phyloP scores from a whole-genome alignment of 371 early-diverging fungal species.

The Mucor lusitanicus region DNA sequence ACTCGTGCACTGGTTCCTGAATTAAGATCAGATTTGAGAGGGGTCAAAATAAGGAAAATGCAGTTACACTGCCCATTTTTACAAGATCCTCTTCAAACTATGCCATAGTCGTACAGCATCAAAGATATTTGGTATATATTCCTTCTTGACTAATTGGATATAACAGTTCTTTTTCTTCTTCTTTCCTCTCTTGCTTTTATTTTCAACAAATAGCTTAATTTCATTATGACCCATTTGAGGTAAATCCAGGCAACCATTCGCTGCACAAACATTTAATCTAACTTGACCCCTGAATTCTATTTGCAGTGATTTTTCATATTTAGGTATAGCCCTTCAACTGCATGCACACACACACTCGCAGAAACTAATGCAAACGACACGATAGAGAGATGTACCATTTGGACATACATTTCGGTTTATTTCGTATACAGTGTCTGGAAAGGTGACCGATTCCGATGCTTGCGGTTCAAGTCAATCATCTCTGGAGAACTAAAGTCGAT shows the following conservation, averaged over 20 bases:
- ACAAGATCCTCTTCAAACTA: constrained; percentile 5
- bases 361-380: not conserved
- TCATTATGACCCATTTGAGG: constrained; percentile 42
- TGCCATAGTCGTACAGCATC: constrained; percentile 14
- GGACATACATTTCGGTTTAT: constrained; percentile 24
- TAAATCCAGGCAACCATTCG: constrained; percentile 8
- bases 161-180: not conserved
- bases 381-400: constrained; percentile 31
- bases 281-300: not conserved
- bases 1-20: constrained; percentile 7
- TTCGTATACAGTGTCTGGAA: constrained; percentile 24
- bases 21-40: not conserved
- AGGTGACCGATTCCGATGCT: constrained; percentile 32
- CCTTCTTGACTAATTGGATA: not conserved
- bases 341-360: not conserved
- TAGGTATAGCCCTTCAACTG: constrained; percentile 21
- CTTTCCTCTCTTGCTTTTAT: not conserved
- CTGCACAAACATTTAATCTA: not conserved
- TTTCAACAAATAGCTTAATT: not conserved
- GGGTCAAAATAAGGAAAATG: not conserved
- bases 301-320: constrained; percentile 45
- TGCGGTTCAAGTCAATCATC: constrained; percentile 23
- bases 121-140: not conserved
- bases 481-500: constrained; percentile 45
- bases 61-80: not conserved